Evolutionary conservation across 2,329 filamentous ascomycete species (phyloP), one percentile per base, ranked within the genome.

Genomic region (Emericellopsis atlantica): DNA sequence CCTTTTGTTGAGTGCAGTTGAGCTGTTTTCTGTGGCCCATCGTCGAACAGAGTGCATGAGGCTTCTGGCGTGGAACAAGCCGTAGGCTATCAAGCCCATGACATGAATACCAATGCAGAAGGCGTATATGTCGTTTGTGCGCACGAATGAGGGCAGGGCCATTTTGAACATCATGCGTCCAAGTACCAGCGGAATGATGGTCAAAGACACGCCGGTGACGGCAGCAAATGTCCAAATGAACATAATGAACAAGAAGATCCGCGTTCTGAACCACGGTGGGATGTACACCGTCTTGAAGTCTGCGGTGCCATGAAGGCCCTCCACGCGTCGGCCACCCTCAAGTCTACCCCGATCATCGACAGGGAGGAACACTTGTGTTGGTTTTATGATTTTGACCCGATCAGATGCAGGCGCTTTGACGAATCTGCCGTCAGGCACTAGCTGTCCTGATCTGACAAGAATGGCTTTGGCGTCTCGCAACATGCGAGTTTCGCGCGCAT

Each of bases 211-310:
- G 21, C 92, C 92, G 0, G 86, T 93, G 11, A 82, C 69, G 5
- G 90, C 89, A 16, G 90, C 90, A 61, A 98, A 96, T 29, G 88
- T 57, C 92, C 92, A 98, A 47, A 98, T 86, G 39, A 83, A 79
- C 42, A 92, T 62, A 48, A 96, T 88, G 61, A 98, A 96, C 4
- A 85, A 63, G 40, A 82, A 83, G 44, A 96, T 79, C 41, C 93
- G 79, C 22, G 78, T 54, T 9, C 81, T 76, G 65, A 98, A 96
- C 60, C 76, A 76, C 0, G 92, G 89, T 7, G 92, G 92, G 15
- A 96, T 65, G 52, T 89, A 92, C 16, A 89, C 81, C 43, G 78
- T 69, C 47, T 80, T 72, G 55, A 84, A 87, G 55, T 78, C 71
- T 22, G 67, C 62, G 44, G 74, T 75, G 23, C 67, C 65, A 49